Evolutionary conservation across 495 filamentous ascomycete species (phyloP), one percentile per base, ranked within the genome.

Genomic region (Neurospora sp.): DNA sequence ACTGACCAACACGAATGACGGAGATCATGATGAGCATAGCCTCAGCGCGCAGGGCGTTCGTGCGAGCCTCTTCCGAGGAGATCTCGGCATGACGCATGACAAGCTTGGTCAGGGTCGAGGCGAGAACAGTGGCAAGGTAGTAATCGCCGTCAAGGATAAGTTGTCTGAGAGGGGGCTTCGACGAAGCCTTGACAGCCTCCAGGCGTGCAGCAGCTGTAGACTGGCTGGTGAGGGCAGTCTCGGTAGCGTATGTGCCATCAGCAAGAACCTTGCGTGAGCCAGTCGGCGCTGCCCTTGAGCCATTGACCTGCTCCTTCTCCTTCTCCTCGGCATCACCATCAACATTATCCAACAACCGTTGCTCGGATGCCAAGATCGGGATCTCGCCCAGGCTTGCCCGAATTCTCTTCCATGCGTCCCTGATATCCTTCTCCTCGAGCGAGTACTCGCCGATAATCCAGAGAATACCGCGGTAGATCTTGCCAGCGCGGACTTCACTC

Each of bases 11-110:
- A 74, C 96, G 93, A 75, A 98, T 92, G 78, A 99, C 96, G 24
- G 94, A 97, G 76, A 98, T 97, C 94, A 99, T 97, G 80, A 98
- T 98, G 59, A 98, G 87, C 96, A 98, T 99, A 38, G 96, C 96
- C 83, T 99, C 96, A 4, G 96, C 96, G 34, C 93, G 91, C 5
- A 99, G 88, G 40, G 95, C 94, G 78, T 98, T 98, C 17, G 94
- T 98, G 24, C 96, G 92, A 39, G 92, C 92, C 36, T 84, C 82
- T 76, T 98, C 96, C 31, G 92, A 86, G 21, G 94, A 97, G 73
- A 98, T 94, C 82, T 98, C 94, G 5, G 94, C 92, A 80, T 99
- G 94, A 45, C 96, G 92, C 94, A 99, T 98, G 72, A 98, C 96
- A 69, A 99, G 86, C 81, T 99, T 99, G 10, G 96, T 98, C 73